Evolutionary conservation across 345 rosid genomes (phyloP), one percentile per base, ranked within the genome.

Genomic region (Eucalyptus sp.): DNA sequence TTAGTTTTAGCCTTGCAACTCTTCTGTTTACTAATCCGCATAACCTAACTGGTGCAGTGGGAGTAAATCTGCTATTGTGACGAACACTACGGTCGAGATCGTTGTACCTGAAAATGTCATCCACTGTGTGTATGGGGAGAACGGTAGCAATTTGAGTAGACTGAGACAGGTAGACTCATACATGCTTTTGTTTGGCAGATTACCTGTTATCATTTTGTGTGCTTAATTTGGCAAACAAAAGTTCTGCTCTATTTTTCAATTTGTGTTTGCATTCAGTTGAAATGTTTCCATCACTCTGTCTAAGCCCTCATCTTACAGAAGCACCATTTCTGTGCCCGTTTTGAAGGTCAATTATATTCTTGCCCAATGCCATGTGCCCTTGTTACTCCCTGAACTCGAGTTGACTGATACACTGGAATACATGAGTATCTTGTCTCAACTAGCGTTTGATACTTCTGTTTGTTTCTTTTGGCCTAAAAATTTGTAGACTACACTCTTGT

Each of bases 71-170:
- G 99, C 97, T 80, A 89, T 95, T 76, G 98, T 97, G 89, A 95
- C 98, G 85, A 97, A 96, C 91, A 94, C 98, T 81, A 96, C 97
- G 5, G 95, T 97, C 15, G 99, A 96, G 94, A 95, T 96, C 83
- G 88, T 91, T 87, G 95, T 97, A 86, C 98, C 99, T 81, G 98
- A 95, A 85, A 89, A 90, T 89, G 94, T 95, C 88, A 93, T 97
- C 90, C 94, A 93, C 86, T 93, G 95, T 91, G 99, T 97, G 71
- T 96, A 93, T 92, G 99, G 99, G 89, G 98, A 95, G 92, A 92
- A 95, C 76, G 98, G 97, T 89, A 90, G 93, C 93, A 96, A 95
- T 94, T 95, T 96, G 89, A 89, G 94, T 89, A 96, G 94, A 79
- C 92, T 97, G 92, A 93, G 94, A 95, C 95, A 95, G 97, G 97